A percentile compares a stretch with the other conserved stretches of the same genome.
phyloP scores from a whole-genome alignment of 495 filamentous ascomycete genomes.

The Letharia columbiana region DNA sequence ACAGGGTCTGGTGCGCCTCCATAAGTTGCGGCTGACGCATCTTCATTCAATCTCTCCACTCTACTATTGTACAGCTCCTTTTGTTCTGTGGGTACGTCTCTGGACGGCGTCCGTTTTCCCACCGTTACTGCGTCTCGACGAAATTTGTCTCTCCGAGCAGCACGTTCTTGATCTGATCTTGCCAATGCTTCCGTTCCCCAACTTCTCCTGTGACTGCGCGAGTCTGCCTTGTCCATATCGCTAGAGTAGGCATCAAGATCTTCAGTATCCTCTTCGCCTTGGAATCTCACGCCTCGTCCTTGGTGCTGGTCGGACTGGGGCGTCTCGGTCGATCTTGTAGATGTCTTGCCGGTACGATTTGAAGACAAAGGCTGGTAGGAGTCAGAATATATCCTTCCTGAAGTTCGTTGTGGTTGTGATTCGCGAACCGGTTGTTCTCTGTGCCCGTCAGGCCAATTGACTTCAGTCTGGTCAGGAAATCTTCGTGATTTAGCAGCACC shows the following conservation, averaged over 20 bases:
- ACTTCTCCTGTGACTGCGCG: constrained; percentile 6
- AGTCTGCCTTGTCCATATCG: constrained; percentile 4
- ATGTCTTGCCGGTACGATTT: neutral
- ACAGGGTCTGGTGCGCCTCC: constrained; percentile 19
- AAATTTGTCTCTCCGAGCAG: constrained; percentile 1
- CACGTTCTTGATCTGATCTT: constrained; percentile 13
- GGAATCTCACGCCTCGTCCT: constrained; percentile 22
- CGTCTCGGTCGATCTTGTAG: neutral
- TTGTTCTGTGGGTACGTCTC: constrained; percentile 21
- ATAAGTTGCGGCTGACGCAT: constrained; percentile 11
- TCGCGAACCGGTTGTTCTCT: neutral
- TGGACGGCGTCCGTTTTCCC: constrained; percentile 9
- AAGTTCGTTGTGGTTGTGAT: neutral
- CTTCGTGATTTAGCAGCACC: neutral
- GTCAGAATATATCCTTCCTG: neutral
- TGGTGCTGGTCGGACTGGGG: neutral
- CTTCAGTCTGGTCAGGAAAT: neutral
- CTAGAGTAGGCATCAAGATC: neutral
- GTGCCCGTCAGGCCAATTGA: neutral
- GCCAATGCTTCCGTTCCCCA: constrained; percentile 5
- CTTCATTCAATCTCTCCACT: constrained; percentile 7
- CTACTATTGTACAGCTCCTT: constrained; percentile 22
- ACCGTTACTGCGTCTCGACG: neutral
- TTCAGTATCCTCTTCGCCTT: constrained; percentile 10
- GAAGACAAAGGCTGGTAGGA: neutral